phyloP scores from a whole-genome alignment of 192 early-diverging fungal species.

The Coemansia sp. region DNA sequence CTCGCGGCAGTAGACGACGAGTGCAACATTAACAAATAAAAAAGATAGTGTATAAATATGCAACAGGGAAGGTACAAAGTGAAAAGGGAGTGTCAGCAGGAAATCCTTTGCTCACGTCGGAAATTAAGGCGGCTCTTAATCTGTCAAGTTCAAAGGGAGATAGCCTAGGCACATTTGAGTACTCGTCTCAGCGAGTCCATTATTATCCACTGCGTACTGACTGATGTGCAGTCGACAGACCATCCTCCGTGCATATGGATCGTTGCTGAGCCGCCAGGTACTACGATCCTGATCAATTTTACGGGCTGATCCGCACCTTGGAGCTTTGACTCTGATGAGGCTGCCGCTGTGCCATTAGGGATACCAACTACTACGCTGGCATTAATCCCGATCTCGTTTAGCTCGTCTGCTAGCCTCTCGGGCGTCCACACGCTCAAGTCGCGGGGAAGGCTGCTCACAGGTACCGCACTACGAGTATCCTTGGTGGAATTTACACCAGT shows the following conservation, averaged over 20 bases:
- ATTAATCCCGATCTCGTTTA: slow-evolving; percentile 40
- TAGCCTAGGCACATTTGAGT: slow-evolving; percentile 14
- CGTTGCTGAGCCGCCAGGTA: slow-evolving; percentile 49
- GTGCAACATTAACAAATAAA: background rate
- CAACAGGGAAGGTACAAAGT: background rate
- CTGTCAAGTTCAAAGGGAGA: background rate
- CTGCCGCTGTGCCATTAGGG: background rate
- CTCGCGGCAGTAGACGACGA: background rate
- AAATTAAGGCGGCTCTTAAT: background rate
- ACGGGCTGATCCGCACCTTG: background rate
- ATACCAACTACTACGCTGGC: slow-evolving; percentile 19
- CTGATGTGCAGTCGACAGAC: slow-evolving; percentile 51
- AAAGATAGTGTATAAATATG: background rate
- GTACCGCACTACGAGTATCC: background rate
- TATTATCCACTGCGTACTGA: slow-evolving; percentile 43
- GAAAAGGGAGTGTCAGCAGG: background rate
- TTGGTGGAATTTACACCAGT: background rate
- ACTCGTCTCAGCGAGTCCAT: slow-evolving; percentile 46
- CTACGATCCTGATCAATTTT: slow-evolving; percentile 21
- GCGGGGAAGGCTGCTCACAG: background rate
- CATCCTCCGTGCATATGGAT: slow-evolving; percentile 44
- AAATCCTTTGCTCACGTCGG: too few relatives aligned
- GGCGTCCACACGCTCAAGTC: slow-evolving; percentile 37
- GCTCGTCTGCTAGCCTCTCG: slow-evolving; percentile 43
- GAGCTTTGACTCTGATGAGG: background rate